Evolutionary conservation across 208 protist genomes (phyloP), one percentile per base, ranked within the genome.

Genomic region (Crithidia thermophila): DNA sequence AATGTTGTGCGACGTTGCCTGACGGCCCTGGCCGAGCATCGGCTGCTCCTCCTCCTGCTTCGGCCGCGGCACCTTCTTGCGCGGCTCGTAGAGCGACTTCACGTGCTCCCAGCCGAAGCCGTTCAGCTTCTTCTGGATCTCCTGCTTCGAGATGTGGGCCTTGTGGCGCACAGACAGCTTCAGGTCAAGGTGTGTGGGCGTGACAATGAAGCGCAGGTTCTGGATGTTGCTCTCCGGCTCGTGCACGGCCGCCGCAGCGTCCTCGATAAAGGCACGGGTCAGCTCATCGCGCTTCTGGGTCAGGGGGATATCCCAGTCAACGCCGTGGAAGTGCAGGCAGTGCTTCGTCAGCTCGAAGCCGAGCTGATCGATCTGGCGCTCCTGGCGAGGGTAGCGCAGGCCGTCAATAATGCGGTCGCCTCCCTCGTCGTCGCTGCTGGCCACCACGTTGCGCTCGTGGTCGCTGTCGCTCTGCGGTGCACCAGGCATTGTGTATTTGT

Each of bases 331-430:
- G 34, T 77, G 82, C 39, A 93, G 64, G 13, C 68, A 52, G 74
- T 93, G 87, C 56, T 78, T 85, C 18, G 81, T 88, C 53, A 67
- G 47, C 66, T 92, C 86, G 30, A 77, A 92, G 60, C 86, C 86
- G 6, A 81, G 55, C 33, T 69, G 77, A 65, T 92, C 86, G 73
- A 92, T 88, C 47, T 84, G 62, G 8, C 81, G 69, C 75, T 72
- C 77, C 47, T 69, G 60, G 13, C 74, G 68, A 5, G 86, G 86
- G 66, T 83, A 85, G 61, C 75, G 82, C 16, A 87, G 67, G 4
- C 86, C 86, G 37, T 92, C 79, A 59, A 92, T 85, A 65, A 88
- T 68, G 71, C 80, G 80, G 46, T 77, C 70, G 37, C 67, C 66
- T 1, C 71, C 46, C 10, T 86, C 81, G 33, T 73, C 69, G 55